Percentiles rank a stretch among this genome's conserved stretches.
These are phyloP conservation scores for Ceratobasidium sp. DNA, from an alignment of 1,284 basidiomycete species.

Conservation along the genomic window DNA sequence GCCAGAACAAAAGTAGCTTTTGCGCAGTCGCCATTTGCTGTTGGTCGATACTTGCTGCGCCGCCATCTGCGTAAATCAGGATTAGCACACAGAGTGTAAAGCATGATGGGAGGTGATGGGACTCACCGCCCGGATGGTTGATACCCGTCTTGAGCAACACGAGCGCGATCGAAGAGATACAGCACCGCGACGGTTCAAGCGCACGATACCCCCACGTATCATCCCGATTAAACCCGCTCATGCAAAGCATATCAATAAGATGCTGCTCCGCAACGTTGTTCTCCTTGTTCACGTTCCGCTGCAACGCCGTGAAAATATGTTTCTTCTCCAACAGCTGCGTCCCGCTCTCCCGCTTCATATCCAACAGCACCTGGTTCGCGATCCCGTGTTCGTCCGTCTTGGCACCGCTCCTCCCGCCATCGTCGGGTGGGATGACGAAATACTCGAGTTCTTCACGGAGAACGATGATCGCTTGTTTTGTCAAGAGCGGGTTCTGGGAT, in stretches of 20 bases:
- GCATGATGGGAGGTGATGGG: constrained; percentile 58
- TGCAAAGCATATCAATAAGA: constrained; percentile 99
- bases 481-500: constrained; percentile 90
- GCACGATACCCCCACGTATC: constrained; percentile 98
- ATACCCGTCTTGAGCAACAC: constrained; percentile 98
- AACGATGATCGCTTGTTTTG: constrained; percentile 98
- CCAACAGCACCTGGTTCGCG: constrained; percentile 80
- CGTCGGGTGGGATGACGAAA: constrained; percentile 92
- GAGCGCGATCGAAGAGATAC: constrained; percentile 97
- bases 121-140: constrained; percentile 70
- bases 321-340: constrained; percentile 88
- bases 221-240: constrained; percentile 97
- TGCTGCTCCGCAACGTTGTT: constrained; percentile 99
- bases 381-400: constrained; percentile 81
- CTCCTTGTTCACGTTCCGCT: constrained; percentile 99
- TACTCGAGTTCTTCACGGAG: constrained; percentile 98
- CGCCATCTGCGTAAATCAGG: constrained; percentile 60
- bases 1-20: constrained; percentile 97
- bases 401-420: constrained; percentile 60
- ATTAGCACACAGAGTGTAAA: not conserved
- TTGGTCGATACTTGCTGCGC: constrained; percentile 85
- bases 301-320: constrained; percentile 95
- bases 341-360: constrained; percentile 87
- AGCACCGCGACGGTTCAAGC: constrained; percentile 94
- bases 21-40: constrained; percentile 97